phyloP scores from a whole-genome alignment of 345 rosid species.

The Hypericum androsaemum region DNA sequence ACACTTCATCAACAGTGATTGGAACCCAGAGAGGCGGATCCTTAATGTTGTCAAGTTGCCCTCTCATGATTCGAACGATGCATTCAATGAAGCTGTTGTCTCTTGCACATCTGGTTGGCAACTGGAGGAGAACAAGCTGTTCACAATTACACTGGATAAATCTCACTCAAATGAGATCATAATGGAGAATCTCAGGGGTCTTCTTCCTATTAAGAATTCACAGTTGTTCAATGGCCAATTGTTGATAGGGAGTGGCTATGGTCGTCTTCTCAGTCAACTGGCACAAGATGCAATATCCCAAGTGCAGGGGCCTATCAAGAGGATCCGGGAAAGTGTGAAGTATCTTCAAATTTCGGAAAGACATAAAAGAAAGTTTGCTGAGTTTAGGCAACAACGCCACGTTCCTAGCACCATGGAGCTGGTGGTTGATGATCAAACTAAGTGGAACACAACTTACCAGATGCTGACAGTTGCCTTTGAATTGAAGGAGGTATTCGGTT shows the following conservation, averaged over 20 bases:
- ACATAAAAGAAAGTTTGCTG: conserved; percentile 74
- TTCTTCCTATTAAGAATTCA: conserved; percentile 58
- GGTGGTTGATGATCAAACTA: conserved; percentile 55
- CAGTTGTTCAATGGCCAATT: conserved; percentile 71
- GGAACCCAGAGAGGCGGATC: conserved; percentile 66
- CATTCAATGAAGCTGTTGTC: conserved; percentile 69
- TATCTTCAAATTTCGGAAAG: conserved; percentile 79
- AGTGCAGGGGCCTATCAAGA: conserved; percentile 49
- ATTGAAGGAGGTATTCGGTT: conserved; percentile 75
- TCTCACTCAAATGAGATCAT: conserved; percentile 39
- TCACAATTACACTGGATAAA: conserved; percentile 57
- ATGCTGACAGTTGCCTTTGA: conserved; percentile 81
- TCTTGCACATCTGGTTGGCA: conserved; percentile 77
- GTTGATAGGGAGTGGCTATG: conserved; percentile 54
- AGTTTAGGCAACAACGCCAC: conserved; percentile 80
- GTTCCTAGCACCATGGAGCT: conserved; percentile 63
- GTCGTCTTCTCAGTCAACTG: conserved; percentile 40
- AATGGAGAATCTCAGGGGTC: conserved; percentile 50
- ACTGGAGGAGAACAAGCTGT: conserved; percentile 67
- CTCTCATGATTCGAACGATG: conserved; percentile 53
- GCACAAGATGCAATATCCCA: conserved; percentile 49
- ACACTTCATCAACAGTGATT: conserved; percentile 66
- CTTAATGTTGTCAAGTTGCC: conserved; percentile 83
- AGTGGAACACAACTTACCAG: conserved; percentile 74
- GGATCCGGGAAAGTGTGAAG: conserved; percentile 69